phyloP scores from a whole-genome alignment of 805 yeast species.

The Hemisphaericaspora nanyangensis region DNA sequence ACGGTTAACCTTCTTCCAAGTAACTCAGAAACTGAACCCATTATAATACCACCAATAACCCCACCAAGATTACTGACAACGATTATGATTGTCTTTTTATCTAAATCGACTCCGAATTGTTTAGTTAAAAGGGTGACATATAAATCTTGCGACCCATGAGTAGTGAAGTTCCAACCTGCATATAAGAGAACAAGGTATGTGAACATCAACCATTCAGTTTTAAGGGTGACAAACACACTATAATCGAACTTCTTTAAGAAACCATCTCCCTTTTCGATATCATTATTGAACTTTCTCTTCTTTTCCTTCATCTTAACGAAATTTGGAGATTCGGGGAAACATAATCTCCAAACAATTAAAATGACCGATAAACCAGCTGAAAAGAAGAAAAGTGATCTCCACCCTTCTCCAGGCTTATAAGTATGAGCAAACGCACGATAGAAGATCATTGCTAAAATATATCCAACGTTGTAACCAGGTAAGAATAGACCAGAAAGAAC shows the following conservation, averaged over 20 bases:
- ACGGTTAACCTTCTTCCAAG: constrained; percentile 35
- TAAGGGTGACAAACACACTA: constrained; percentile 12
- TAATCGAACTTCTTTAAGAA: constrained; percentile 4
- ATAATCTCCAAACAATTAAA: constrained; percentile 29
- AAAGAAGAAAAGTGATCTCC: constrained; percentile 70
- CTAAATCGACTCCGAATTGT: constrained; percentile 28
- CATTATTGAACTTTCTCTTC: constrained; percentile 13
- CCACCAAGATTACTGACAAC: constrained; percentile 42
- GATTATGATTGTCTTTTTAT: constrained; percentile 36
- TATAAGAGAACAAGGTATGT: constrained; percentile 50
- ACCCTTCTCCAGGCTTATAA: constrained; percentile 40
- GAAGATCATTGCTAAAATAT: constrained; percentile 60
- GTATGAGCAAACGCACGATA: constrained; percentile 56
- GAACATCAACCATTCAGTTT: constrained; percentile 58
- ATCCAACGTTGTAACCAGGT: constrained; percentile 77
- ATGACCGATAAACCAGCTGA: constrained; percentile 53
- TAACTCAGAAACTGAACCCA: constrained; percentile 43
- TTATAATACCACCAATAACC: constrained; percentile 34
- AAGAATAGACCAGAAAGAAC: constrained; percentile 67
- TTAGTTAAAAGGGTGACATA: constrained; percentile 37
- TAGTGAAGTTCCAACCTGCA: constrained; percentile 40
- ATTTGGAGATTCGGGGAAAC: constrained; percentile 45
- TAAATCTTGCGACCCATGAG: constrained; percentile 42
- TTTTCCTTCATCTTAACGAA: constrained; percentile 22
- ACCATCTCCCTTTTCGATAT: constrained; percentile 22